phyloP scores from a whole-genome alignment of 2,329 filamentous ascomycete genomes.

The Calonectria honghensis region DNA sequence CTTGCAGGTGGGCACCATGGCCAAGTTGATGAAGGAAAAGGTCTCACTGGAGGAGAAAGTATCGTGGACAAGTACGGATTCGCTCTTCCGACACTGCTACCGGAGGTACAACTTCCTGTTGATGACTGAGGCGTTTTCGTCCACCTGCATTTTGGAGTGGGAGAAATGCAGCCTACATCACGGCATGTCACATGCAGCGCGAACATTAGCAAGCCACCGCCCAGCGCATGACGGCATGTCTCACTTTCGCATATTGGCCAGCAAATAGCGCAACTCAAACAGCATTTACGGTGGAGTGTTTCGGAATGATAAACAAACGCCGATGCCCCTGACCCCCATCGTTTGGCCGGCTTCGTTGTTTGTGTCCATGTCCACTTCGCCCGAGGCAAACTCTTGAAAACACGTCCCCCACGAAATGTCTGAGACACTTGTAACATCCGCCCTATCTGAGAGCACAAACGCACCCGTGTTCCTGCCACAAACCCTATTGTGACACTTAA shows the following conservation, averaged over 20 bases:
- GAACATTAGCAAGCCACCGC: constrained; percentile 26
- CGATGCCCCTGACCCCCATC: constrained; percentile 24
- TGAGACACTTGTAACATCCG: constrained; percentile 46
- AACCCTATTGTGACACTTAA: constrained; percentile 58
- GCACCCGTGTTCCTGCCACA: neutral
- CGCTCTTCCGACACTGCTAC: constrained; percentile 47
- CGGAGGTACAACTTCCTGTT: constrained; percentile 45
- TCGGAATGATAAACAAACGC: constrained; percentile 44
- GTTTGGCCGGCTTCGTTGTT: neutral
- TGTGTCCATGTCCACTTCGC: neutral
- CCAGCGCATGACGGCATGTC: constrained; percentile 51
- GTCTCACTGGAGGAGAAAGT: constrained; percentile 52
- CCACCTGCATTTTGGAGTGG: neutral
- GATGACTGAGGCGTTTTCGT: constrained; percentile 29
- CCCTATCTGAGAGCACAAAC: neutral
- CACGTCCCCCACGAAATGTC: neutral
- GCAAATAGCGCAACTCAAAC: constrained; percentile 20
- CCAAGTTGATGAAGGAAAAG: constrained; percentile 38
- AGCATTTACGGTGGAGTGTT: constrained; percentile 37
- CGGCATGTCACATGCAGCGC: constrained; percentile 15
- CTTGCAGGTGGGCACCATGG: constrained; percentile 55
- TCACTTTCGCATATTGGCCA: constrained; percentile 28
- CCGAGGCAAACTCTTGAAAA: neutral
- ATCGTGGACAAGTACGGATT: constrained; percentile 54
- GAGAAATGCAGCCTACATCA: neutral